Percentiles rank a stretch among this genome's conserved stretches.
Conservation (phyloP, 2,329 filamentous ascomycete genomes). For the Arthrobotrys conoides region DNA sequence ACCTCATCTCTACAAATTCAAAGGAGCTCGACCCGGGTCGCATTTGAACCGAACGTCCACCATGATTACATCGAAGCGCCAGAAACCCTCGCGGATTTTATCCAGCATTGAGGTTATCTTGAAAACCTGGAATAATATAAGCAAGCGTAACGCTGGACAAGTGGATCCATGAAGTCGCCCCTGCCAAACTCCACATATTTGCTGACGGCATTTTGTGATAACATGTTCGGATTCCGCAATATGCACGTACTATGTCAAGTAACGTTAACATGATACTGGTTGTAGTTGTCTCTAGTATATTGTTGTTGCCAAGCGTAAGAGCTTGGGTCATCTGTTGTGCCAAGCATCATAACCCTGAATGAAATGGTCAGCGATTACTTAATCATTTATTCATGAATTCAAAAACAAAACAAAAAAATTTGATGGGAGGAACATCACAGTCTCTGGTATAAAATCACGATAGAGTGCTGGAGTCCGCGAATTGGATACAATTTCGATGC, state of each 20-base stretch:
- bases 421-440: too few species aligned
- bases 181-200: background rate
- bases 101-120: background rate
- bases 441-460: too few species aligned
- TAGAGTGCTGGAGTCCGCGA: too few species aligned
- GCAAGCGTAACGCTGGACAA: background rate
- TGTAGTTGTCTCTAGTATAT: background rate
- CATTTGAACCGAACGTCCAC: background rate
- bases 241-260: slow-evolving; percentile 2
- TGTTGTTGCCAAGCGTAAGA: background rate
- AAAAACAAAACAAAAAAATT: background rate
- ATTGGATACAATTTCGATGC: too few species aligned
- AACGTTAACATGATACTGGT: slow-evolving; percentile 16
- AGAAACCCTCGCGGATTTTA: background rate
- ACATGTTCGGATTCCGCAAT: slow-evolving; percentile 1
- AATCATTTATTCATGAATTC: background rate
- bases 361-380: slow-evolving; percentile 26
- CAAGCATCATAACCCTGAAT: too few species aligned
- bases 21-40: background rate
- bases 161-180: background rate
- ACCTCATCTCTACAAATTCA: background rate
- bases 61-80: background rate
- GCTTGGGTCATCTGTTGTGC: too few species aligned
- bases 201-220: background rate
- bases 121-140: background rate